Base-by-base conservation (phyloP, 768 basidiomycete genomes). In the Suillus occidentalis region DNA sequence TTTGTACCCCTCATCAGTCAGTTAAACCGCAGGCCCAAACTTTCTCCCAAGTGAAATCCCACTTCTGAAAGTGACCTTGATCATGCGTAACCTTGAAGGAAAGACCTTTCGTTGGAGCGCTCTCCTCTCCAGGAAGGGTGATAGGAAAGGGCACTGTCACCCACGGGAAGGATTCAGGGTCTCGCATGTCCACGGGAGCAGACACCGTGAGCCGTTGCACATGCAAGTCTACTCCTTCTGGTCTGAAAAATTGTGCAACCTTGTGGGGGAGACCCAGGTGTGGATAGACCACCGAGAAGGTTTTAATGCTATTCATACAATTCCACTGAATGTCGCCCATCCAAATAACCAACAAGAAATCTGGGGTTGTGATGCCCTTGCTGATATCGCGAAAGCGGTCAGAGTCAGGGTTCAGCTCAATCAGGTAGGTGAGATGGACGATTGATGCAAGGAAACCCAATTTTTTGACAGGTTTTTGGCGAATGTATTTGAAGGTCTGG, bases 321-420 rank as follows among this genome's bases (percentile, higher is more conserved):
- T 10, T 10, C 20, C n/a, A 47, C 45, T n/a, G 45, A 47, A 47
- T 12, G 45, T 47, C 45, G 45, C 5, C 2, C 45, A 47, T 12
- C n/a, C 45, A 47, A 1, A 6, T 0, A 12, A 1, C 0, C 45
- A 47, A 3, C 45, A 2, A 0, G 2, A 1, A 2, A 13, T 12
- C 4, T 47, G 45, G n/a, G n/a, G n/a, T 3, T 2, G 12, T 12
- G 12, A 6, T 2, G 12, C 45, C 45, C n/a, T n/a, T 47, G 45
- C 45, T 47, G 45, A 47, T 47, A 7, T 4, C 12, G n/a, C n/a
- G 45, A 47, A 47, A 47, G 13, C 0, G 5, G 45, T 6, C 0
- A 4, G 10, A 22, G 4, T 47, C 45, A 0, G 0, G 2, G 4
- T 3, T 9, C 43, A 45, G 7, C 20, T n/a, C 45, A 10, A 2